A percentile compares a stretch with the other conserved stretches of the same genome.
Conservation (phyloP, 2,329 filamentous ascomycete genomes). For the Zarea fungicola region DNA sequence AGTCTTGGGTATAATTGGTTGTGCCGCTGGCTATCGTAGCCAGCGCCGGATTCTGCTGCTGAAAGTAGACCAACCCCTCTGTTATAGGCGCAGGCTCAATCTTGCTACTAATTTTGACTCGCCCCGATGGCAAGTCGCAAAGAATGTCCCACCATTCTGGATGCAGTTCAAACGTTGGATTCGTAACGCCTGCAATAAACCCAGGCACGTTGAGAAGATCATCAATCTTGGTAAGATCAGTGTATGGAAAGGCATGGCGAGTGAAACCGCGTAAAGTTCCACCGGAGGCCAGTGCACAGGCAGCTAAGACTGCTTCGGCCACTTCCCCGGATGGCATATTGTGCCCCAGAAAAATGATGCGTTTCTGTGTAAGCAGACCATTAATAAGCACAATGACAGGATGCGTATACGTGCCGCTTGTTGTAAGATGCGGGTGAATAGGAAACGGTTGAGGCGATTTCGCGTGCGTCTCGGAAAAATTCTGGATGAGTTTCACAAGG, state of each 20-base stretch:
- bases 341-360: constrained; percentile 91
- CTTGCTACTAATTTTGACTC: constrained; percentile 88
- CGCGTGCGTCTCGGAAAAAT: constrained; percentile 79
- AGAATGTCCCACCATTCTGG: constrained; percentile 98
- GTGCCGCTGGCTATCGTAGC: constrained; percentile 43
- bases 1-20: constrained; percentile 48
- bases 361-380: constrained; percentile 90
- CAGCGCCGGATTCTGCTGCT: constrained; percentile 65
- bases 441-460: constrained; percentile 79
- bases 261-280: constrained; percentile 92
- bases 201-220: constrained; percentile 93
- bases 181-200: constrained; percentile 96
- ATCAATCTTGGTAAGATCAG: constrained; percentile 95
- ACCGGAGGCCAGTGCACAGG: constrained; percentile 87
- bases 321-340: constrained; percentile 94
- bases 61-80: constrained; percentile 82
- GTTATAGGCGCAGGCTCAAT: constrained; percentile 78
- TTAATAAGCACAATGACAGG: constrained; percentile 94
- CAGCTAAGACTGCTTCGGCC: constrained; percentile 95
- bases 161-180: constrained; percentile 91
- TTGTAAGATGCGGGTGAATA: constrained; percentile 87
- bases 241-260: constrained; percentile 94
- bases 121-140: constrained; percentile 85
- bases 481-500: constrained; percentile 93
- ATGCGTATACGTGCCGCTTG: constrained; percentile 82